These are phyloP conservation scores for Aureobasidium sp. DNA, from an alignment of 2,329 filamentous ascomycete genomes.

Conservation along the genomic window DNA sequence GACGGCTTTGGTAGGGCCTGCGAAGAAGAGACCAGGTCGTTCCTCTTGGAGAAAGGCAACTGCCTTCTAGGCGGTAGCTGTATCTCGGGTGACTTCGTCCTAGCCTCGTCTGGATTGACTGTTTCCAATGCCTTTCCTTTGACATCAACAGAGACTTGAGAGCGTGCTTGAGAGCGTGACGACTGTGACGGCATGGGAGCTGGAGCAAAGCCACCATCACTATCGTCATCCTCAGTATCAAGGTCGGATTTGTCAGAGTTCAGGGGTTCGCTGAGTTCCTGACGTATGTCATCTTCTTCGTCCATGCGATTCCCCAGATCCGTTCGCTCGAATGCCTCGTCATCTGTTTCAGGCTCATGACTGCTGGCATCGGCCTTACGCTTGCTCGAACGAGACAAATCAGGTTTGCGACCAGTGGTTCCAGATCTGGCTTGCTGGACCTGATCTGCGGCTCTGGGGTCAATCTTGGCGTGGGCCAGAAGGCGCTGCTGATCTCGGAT, in stretches of 20 bases:
- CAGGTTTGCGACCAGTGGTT: constrained; percentile 17
- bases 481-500: constrained; percentile 64
- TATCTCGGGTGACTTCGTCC: constrained; percentile 3
- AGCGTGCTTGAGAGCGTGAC: neutral
- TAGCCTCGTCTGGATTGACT: neutral
- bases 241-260: constrained; percentile 19
- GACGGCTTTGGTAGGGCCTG: neutral
- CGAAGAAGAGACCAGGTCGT: neutral
- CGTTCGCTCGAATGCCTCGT: constrained; percentile 24
- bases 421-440: constrained; percentile 5
- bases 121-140: neutral
- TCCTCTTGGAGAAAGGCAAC: constrained; percentile 37
- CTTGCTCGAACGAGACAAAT: constrained; percentile 23
- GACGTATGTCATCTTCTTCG: constrained; percentile 25
- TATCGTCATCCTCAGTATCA: constrained; percentile 22
- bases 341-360: constrained; percentile 15
- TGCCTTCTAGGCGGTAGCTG: constrained; percentile 28
- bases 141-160: neutral
- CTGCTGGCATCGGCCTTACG: constrained; percentile 21
- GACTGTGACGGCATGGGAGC: constrained; percentile 14
- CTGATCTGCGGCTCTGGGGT: constrained; percentile 32
- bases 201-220: constrained; percentile 16
- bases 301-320: constrained; percentile 39
- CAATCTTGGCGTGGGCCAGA: constrained; percentile 50
- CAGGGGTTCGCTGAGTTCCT: constrained; percentile 13